Percentiles rank a stretch among this genome's conserved stretches.
Conservation (phyloP, 768 basidiomycete genomes). For the Pleurotus pulmonarius region DNA sequence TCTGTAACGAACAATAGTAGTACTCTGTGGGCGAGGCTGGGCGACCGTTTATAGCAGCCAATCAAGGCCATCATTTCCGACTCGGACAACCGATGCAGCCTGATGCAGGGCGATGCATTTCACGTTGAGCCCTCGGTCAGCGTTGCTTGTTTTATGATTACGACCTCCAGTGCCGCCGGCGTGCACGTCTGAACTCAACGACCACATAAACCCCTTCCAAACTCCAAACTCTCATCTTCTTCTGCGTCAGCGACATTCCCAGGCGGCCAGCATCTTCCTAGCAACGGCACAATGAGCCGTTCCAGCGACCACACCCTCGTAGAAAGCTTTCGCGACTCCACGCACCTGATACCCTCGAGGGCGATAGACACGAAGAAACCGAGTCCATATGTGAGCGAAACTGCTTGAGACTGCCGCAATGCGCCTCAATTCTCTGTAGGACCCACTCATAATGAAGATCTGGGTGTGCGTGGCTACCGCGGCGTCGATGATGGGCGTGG, state of each 20-base stretch:
- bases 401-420: not conserved
- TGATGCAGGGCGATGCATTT: slow-evolving; percentile 1
- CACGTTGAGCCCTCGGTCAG: not conserved
- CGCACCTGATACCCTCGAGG: slow-evolving; percentile 47
- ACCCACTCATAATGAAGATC: slow-evolving; percentile 30
- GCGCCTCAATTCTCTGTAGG: slow-evolving; percentile 15
- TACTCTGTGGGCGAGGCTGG: not conserved
- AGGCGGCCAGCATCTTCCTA: not conserved
- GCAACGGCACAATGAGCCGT: not conserved
- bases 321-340: slow-evolving; percentile 37
- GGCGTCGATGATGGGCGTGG: slow-evolving; percentile 40
- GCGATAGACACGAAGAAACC: slow-evolving; percentile 27
- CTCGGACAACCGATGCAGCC: not conserved
- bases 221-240: not conserved
- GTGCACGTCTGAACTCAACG: not conserved
- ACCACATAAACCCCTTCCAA: not conserved
- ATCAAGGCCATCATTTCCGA: slow-evolving; percentile 1
- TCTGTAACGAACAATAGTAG: too few relatives aligned
- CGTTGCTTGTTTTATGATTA: not conserved
- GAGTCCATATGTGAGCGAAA: slow-evolving; percentile 39
- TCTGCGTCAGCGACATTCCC: not conserved
- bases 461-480: slow-evolving; percentile 34
- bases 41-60: slow-evolving; percentile 2
- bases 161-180: not conserved
- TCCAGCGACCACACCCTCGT: slow-evolving; percentile 6